Percentiles rank a stretch among this genome's conserved stretches.
phyloP scores from a whole-genome alignment of 306 rosid species.

The Pterocarpus macrocarpus region DNA sequence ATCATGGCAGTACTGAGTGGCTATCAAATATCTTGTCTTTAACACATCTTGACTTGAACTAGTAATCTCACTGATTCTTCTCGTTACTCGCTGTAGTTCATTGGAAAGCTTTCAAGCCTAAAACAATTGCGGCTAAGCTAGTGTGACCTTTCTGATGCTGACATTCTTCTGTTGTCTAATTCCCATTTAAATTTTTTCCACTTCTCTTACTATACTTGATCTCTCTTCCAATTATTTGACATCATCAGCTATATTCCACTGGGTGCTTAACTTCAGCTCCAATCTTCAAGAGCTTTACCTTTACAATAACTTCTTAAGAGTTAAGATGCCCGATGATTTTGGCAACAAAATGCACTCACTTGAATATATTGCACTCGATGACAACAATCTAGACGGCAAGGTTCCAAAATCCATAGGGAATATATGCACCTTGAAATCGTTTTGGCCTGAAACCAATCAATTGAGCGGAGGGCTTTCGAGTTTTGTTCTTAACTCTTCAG shows the following conservation, averaged over 20 bases:
- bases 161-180: background rate
- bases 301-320: background rate
- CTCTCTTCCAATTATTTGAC: background rate
- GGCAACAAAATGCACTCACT: slow-evolving; percentile 20
- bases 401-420: slow-evolving; percentile 26
- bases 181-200: background rate
- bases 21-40: background rate
- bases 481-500: slow-evolving; percentile 2
- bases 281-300: background rate
- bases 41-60: slow-evolving; percentile 6
- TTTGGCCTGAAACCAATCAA: rapidly evolving
- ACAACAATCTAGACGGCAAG: background rate
- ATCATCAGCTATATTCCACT: background rate
- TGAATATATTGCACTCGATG: background rate
- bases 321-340: background rate
- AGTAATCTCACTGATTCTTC: background rate
- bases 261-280: background rate
- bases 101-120: background rate
- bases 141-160: background rate
- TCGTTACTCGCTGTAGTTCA: background rate
- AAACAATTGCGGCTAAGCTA: background rate
- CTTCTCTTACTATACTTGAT: slow-evolving; percentile 5
- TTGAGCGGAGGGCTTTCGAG: slow-evolving; percentile 14
- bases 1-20: background rate
- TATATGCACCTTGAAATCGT: background rate